A percentile compares a stretch with the other conserved stretches of the same genome.
These are phyloP conservation scores for Naematelia aurantialba DNA, from an alignment of 768 basidiomycete species.

Conservation along the genomic window DNA sequence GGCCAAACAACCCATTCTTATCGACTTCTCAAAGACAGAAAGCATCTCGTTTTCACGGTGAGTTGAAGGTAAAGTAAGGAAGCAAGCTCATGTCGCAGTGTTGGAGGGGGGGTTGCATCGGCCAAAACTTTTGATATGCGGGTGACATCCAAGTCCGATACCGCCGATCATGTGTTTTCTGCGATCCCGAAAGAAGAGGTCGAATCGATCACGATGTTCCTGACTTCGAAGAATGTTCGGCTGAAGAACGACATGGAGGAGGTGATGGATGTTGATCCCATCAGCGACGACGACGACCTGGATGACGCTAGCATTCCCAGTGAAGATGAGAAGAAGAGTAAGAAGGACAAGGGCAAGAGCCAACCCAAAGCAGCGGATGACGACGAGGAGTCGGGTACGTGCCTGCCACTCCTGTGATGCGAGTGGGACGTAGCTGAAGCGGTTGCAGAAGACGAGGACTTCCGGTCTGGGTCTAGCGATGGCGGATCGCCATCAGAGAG, in stretches of 20 bases:
- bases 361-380: conserved; percentile 54
- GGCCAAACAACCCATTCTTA: conserved; percentile 85
- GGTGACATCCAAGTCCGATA: conserved; percentile 74
- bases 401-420: not conserved
- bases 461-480: conserved; percentile 79
- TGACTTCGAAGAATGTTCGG: conserved; percentile 84
- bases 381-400: conserved; percentile 46
- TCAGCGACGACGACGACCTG: conserved; percentile 55
- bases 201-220: conserved; percentile 73
- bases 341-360: conserved; percentile 57
- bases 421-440: not conserved
- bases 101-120: conserved; percentile 79
- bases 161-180: conserved; percentile 78
- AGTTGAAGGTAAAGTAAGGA: conserved; percentile 15
- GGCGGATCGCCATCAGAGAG: conserved; percentile 81
- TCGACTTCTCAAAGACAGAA: conserved; percentile 84
- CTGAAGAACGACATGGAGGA: conserved; percentile 97
- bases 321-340: conserved; percentile 68
- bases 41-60: conserved; percentile 82
- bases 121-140: conserved; percentile 92
- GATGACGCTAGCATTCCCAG: conserved; percentile 49
- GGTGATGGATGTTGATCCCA: conserved; percentile 54
- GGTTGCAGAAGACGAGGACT: conserved; percentile 72
- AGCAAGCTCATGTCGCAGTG: conserved; percentile 52
- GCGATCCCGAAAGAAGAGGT: conserved; percentile 96